Evolutionary conservation across 495 filamentous ascomycete species (phyloP).

Genomic region (Usnea hakonensis): DNA sequence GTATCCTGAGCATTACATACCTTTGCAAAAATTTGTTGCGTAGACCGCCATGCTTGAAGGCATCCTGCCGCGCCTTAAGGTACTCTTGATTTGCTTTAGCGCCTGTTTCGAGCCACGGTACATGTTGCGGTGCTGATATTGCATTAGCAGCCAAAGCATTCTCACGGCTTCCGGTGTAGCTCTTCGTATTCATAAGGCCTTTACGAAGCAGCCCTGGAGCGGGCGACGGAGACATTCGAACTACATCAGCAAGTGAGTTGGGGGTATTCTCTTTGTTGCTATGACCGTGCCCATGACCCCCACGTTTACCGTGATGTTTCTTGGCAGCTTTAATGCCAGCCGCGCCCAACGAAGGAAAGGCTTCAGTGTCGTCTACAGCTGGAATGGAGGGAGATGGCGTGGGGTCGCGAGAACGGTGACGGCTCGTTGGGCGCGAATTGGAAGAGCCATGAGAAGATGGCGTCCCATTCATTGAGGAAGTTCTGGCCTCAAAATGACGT

Average conservation of each 20-base stretch:
- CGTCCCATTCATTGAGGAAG: constrained; percentile 21
- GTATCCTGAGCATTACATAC: constrained; percentile 36
- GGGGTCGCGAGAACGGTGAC: constrained; percentile 64
- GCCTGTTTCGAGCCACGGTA: constrained; percentile 97
- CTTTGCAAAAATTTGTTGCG: constrained; percentile 97
- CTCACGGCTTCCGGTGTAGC: constrained; percentile 52
- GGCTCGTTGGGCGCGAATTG: constrained; percentile 72
- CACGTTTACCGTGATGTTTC: constrained; percentile 84
- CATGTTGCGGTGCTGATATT: constrained; percentile 81
- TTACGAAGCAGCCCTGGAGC: constrained; percentile 36
- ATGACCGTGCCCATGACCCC: constrained; percentile 58
- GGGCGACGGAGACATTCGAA: constrained; percentile 85
- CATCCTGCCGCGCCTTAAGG: constrained; percentile 85
- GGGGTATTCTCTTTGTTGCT: constrained; percentile 58
- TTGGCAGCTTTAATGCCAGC: constrained; percentile 71
- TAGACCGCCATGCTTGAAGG: constrained; percentile 90
- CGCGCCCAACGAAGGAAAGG: constrained; percentile 87
- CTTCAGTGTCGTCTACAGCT: constrained; percentile 86
- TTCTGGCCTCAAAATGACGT: constrained; percentile 22
- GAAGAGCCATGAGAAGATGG: constrained; percentile 20
- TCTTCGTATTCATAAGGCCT: constrained; percentile 35
- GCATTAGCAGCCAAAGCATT: constrained; percentile 72
- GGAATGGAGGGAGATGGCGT: constrained; percentile 59
- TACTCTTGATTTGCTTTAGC: constrained; percentile 84
- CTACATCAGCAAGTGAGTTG: constrained; percentile 86